phyloP scores from a whole-genome alignment of 1,284 basidiomycete genomes.

The Volvariella surrecta region DNA sequence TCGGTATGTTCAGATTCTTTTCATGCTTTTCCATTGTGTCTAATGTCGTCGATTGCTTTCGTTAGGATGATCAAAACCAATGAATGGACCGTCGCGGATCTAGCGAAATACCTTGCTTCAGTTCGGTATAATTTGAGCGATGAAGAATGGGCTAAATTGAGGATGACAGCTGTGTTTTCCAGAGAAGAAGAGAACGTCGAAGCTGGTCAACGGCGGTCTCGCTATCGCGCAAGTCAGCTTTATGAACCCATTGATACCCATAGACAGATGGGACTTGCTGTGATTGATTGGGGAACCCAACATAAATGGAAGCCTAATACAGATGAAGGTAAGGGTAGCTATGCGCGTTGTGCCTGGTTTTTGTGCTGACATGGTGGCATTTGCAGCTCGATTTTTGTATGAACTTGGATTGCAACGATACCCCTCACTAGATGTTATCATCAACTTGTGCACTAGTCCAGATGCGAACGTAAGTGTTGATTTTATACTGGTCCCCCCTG shows the following conservation, averaged over 20 bases:
- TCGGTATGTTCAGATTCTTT: constrained; percentile 54
- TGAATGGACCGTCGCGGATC: constrained; percentile 71
- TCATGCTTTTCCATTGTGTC: background rate
- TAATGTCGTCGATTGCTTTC: constrained; percentile 4
- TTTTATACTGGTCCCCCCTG: background rate
- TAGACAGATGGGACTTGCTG: constrained; percentile 67
- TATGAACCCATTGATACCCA: constrained; percentile 82
- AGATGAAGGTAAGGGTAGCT: constrained; percentile 63
- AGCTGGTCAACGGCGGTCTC: constrained; percentile 19
- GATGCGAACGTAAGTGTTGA: constrained; percentile 32
- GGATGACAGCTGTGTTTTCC: constrained; percentile 77
- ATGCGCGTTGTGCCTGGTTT: background rate
- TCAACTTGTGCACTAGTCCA: constrained; percentile 56
- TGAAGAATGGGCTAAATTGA: constrained; percentile 68
- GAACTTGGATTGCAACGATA: constrained; percentile 69
- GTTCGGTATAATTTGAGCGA: constrained; percentile 64
- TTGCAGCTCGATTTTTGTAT: constrained; percentile 75
- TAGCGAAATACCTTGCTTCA: constrained; percentile 87
- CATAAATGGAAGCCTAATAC: constrained; percentile 73
- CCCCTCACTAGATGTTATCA: constrained; percentile 63
- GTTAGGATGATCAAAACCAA: constrained; percentile 80
- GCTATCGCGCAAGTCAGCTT: constrained; percentile 62
- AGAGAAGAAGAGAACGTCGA: constrained; percentile 37
- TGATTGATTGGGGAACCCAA: constrained; percentile 82
- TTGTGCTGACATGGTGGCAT: background rate